Base-by-base conservation (phyloP, 1,284 basidiomycete species). In the Clitocybe nebularis region DNA sequence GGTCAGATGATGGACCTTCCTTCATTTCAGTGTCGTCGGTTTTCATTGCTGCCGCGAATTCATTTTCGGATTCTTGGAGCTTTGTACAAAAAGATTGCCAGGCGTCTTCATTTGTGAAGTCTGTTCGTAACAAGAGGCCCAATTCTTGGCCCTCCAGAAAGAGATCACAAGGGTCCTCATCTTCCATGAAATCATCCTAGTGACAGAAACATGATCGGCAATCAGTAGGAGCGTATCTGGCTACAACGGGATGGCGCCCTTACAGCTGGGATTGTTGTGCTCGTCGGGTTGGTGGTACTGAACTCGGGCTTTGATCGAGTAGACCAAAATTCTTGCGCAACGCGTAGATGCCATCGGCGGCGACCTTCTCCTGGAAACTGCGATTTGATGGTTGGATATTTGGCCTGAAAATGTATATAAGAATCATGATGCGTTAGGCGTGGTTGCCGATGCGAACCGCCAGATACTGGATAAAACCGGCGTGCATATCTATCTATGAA, bases 51-150 rank as follows among this genome's bases (percentile, higher is more conserved):
- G 55, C 50, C 41, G 65, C 45, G 36, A 81, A 59, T 42, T 77
- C 75, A 46, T 67, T 64, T 57, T 85, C 77, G 33, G 71, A 68
- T 35, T 67, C 69, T 38, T 68, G 64, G 7, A 89, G 61, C 47
- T 69, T 68, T n/a, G 56, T 51, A 44, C 60, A 62, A 58, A 88
- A 85, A 1, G 56, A 49, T 16, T 63, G 54, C 85, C 85, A 89
- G 3, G 84, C 76, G 4, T 63, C 62, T 24, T 86, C 81, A 54
- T 84, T 63, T 1, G 76, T 68, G 54, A 74, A 86, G 55, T 89
- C 82, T 5, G 84, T 80, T 39, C 85, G 77, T 13, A 88, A 58
- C 30, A 87, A 57, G 45, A 88, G 55, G 13, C 84, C 85, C 24
- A 74, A 64, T 57, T 82, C 79, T 14, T 60, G 62, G 10, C 67